Evolutionary conservation across 352 stramenopile species (phyloP), one percentile per base, ranked within the genome.

Genomic region (Phytophthora parvispora): DNA sequence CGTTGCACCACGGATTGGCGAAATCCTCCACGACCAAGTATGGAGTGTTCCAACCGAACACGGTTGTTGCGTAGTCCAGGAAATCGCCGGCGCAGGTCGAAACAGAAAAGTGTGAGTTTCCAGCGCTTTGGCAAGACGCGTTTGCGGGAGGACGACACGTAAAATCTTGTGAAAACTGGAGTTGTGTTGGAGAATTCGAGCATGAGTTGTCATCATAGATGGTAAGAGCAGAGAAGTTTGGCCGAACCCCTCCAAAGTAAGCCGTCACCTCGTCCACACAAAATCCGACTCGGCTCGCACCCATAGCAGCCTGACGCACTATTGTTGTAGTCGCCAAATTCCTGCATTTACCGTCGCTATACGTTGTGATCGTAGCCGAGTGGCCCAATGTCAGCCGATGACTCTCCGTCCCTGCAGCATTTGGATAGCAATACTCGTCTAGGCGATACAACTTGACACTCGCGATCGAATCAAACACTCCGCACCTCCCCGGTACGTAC

Each of bases 11-110:
- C 20, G 12, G 31, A 28, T 52, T 43, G 6, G 50, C 3, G n/a
- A 52, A 69, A 0, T 64, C 53, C 36, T 40, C 42, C 22, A 64
- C 43, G 8, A 64, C 22, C 34, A 69, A 6, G 43, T 64, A 58
- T 3, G 62, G 62, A 16, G 13, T 64, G 6, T 47, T 29, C 13
- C 7, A 20, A 25, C 53, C 62, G 13, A 69, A 64, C 13, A 20
- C 6, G 10, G 22, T 18, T 2, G 42, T 47, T 5, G 43, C 20
- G 3, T 49, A 52, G 3, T 22, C 45, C 4, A 20, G 31, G 12
- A 50, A 45, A 25, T 58, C 31, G 13, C 22, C 12, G 6, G 32
- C 10, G 22, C 52, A 69, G 2, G 12, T n/a, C 1, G 53, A 15
- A 25, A 50, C 3, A 0, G 43, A 58, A 34, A 64, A 64, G 2